Base-by-base conservation (phyloP, 192 early-diverging fungal species). In the Backusella australiensis region DNA sequence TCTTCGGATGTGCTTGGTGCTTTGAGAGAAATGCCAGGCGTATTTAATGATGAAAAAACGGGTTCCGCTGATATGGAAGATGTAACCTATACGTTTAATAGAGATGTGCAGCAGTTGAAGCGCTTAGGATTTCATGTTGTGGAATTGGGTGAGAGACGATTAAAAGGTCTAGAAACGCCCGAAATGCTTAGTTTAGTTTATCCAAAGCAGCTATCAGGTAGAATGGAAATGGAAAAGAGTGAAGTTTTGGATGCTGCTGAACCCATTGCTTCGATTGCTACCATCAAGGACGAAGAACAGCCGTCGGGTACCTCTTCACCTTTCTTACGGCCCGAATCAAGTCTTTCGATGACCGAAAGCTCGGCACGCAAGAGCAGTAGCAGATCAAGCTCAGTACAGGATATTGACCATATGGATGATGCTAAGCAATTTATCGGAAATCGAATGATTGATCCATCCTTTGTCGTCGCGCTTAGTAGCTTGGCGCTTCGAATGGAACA, bases 141-240 rank as follows among this genome's bases (percentile, higher is more conserved):
- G 82, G 89, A 89, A 74, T 86, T 96, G 21, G 96, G 94, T 23
- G 94, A 94, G 71, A 87, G 86, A 35, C 92, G 91, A 72, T 85
- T 97, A 21, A 97, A 97, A 85, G 96, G 96, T 0, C 81, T 97
- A 35, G 96, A 97, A 81, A 94, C 93, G 1, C 93, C 94, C 9
- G 96, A 97, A 80, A 85, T 91, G 78, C 82, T 96, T 34, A 92
- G 88, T 46, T 75, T 93, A 81, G 90, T 96, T n/a, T 91, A 91
- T 77, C 86, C 89, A 1, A 83, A 76, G 41, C 71, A 78, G 67
- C 69, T 88, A 23, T 74, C 77, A 34, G 84, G 78, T 53, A 78
- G 87, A 29, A 77, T 85, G 72, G 85, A 87, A 73, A 19, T 79
- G 11, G 73, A 75, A 67, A 82, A 86, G 29, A 71, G 65, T 53